Percentiles rank a stretch among this genome's conserved stretches.
These are phyloP conservation scores for Kazachstania kunashirensis DNA, from an alignment of 805 yeast species.

Conservation along the genomic window DNA sequence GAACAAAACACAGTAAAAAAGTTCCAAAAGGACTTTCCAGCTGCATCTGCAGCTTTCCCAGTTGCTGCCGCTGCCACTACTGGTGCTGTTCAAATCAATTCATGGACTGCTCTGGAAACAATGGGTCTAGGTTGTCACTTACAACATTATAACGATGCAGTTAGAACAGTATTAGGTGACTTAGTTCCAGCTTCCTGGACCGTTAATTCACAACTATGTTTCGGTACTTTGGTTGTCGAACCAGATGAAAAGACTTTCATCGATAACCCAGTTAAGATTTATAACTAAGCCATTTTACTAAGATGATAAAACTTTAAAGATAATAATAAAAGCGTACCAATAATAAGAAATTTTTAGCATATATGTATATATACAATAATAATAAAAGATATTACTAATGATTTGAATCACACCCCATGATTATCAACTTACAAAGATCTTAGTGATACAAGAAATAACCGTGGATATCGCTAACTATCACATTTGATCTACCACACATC, in stretches of 20 bases:
- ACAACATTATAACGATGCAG: slow-evolving; percentile 43
- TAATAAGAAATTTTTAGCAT: too few relatives aligned
- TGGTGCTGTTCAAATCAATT: slow-evolving; percentile 42
- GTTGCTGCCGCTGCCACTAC: slow-evolving; percentile 39
- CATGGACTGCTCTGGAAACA: slow-evolving; percentile 40
- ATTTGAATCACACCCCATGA: too few relatives aligned
- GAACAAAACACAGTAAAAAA: slow-evolving; percentile 33
- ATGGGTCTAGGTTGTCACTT: slow-evolving; percentile 42
- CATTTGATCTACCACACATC: too few relatives aligned
- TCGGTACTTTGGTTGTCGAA: slow-evolving; percentile 35
- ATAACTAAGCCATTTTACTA: slow-evolving; percentile 12
- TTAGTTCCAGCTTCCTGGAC: slow-evolving; percentile 36
- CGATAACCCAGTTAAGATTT: slow-evolving; percentile 35
- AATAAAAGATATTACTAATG: too few relatives aligned
- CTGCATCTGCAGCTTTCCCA: slow-evolving; percentile 38
- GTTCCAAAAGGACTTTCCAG: slow-evolving; percentile 36
- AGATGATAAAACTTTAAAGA: too few relatives aligned
- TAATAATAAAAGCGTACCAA: too few relatives aligned
- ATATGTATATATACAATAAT: too few relatives aligned
- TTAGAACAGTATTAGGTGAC: slow-evolving; percentile 32
- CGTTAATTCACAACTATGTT: slow-evolving; percentile 41
- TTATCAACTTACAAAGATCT: too few relatives aligned
- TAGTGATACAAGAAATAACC: too few relatives aligned
- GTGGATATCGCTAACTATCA: too few relatives aligned
- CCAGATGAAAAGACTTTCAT: slow-evolving; percentile 35